Evolutionary conservation across 2,329 filamentous ascomycete genomes (phyloP), one percentile per base, ranked within the genome.

Genomic region (Epichloe coenophiala): DNA sequence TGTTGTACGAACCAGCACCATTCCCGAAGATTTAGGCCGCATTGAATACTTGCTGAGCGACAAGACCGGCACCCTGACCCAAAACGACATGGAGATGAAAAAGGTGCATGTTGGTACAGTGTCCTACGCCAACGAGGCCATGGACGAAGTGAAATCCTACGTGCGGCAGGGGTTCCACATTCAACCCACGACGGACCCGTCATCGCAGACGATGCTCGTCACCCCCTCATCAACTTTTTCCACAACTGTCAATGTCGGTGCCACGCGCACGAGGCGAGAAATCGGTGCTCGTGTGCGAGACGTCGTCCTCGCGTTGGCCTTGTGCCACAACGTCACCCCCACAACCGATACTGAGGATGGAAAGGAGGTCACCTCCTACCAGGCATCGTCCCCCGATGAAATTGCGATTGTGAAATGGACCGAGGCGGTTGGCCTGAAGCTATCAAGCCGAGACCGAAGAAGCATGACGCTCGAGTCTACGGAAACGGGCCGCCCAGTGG

Each of bases 11-110:
- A 98, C 93, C 1, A 96, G 90, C 64, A 98, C 93, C 0, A 98
- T 98, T 44, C 94, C 93, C 0, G 93, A 98, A 66, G 93, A 98
- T 60, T 72, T 98, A 3, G 93, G 93, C 7, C 80, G 94, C 23
- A 95, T 98, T 43, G 93, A 98, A 66, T 98, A 98, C 64, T 74
- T 98, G 2, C 75, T 98, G 33, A 96, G 88, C 55, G 93, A 98
- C 67, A 98, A 98, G 68, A 98, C 93, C 1, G 93, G 93, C n/a
- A 98, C 93, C 2, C 68, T 98, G 53, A 98, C 93, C 0, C 89
- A 97, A 59, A 98, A 98, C 61, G 88, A 95, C 61, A 96, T 96
- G 90, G 91, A 96, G 62, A 84, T 98, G 77, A 95, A 94, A 64
- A 98, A 98, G 68, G 91, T 98, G 5, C 94, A 98, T 61, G 88